Base-by-base conservation (phyloP, 192 early-diverging fungal genomes). In the Mortierella antarctica region DNA sequence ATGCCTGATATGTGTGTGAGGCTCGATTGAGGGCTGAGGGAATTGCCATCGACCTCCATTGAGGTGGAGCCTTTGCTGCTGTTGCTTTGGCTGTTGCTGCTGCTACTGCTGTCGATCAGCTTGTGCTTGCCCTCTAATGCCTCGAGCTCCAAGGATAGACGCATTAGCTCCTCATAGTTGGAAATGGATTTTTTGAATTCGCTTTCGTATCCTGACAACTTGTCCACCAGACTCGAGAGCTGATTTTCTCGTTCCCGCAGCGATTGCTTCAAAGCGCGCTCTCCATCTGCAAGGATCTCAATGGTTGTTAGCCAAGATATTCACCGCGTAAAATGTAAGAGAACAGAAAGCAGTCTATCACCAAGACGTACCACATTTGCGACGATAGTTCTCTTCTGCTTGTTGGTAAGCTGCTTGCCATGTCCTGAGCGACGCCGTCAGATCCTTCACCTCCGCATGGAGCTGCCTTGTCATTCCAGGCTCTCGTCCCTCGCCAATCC, bases 331-430 rank as follows among this genome's bases (percentile, higher is more conserved):
- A 4, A 39, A 14, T 14, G 17, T 12, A 18, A 2, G 12, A 52
- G 18, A 41, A 61, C 42, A 70, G 12, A 31, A 67, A 67, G 45
- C 1, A 62, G 10, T 15, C 40, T 0, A 10, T 12, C 9, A 23
- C 46, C 8, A 7, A 57, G 20, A 58, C 76, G 6, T 72, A 80
- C 77, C 77, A 68, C 77, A 80, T 65, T 80, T 80, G 23, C 69
- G 69, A 5, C 65, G 70, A 55, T 80, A 80, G n/a, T 80, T 71
- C 45, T 72, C 77, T 41, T 80, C 77, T 46, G 77, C 70, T 39
- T 71, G 51, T n/a, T 72, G 70, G 15, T 72, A 72, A 5, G 77
- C 77, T 12, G 51, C 21, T 12, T 80, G 63, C 77, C 77, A 72
- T 23, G 14, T 72, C 53, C 53, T 65, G 41, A 80, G 65, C 7